These are phyloP conservation scores for Stromatinia cepivora DNA, from an alignment of 2,329 filamentous ascomycete species.

Conservation along the genomic window DNA sequence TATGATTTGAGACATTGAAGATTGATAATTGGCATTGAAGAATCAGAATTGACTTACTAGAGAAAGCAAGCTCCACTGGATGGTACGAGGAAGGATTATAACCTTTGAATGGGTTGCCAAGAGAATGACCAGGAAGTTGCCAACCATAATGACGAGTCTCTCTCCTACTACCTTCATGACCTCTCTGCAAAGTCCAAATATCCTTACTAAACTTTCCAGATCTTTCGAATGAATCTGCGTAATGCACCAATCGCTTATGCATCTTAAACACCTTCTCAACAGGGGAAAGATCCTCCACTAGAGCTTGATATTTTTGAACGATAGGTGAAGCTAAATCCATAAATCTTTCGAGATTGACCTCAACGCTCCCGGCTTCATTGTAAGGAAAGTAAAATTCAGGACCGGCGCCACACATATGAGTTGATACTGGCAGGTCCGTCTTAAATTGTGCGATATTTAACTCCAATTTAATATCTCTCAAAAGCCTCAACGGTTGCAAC, in stretches of 20 bases:
- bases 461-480: not conserved
- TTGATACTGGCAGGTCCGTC: constrained; percentile 3
- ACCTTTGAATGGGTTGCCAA: constrained; percentile 21
- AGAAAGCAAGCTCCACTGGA: constrained; percentile 19
- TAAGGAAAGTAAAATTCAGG: constrained; percentile 17
- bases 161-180: not conserved
- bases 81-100: not conserved
- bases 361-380: not conserved
- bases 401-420: not conserved
- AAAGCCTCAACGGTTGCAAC: constrained; percentile 14
- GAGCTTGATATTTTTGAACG: constrained; percentile 8
- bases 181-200: constrained; percentile 4
- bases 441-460: not conserved
- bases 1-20: not conserved
- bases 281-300: not conserved
- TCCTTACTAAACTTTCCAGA: not conserved
- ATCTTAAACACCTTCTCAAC: constrained; percentile 19
- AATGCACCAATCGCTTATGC: constrained; percentile 1
- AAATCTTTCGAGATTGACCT: not conserved
- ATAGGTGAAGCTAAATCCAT: not conserved
- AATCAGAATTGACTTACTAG: constrained; percentile 4
- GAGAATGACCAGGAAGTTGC: constrained; percentile 3
- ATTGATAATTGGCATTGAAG: not conserved
- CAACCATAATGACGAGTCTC: constrained; percentile 21
- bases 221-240: constrained; percentile 5